Evolutionary conservation across 108 stramenopile genomes (phyloP).

Genomic region (Pseudonitzschia pungens): DNA sequence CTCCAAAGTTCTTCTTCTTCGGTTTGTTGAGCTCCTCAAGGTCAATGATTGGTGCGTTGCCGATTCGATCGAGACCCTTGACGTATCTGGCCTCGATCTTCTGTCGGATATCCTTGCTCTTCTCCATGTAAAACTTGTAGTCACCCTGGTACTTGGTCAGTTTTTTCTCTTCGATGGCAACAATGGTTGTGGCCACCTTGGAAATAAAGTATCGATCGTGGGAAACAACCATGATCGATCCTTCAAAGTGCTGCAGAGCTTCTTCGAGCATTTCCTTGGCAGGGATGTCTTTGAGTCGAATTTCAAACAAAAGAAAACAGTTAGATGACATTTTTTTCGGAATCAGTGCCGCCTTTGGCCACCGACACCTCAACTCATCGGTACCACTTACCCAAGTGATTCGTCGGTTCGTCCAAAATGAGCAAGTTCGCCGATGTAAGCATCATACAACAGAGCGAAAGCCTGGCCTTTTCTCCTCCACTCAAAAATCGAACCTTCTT

Average conservation of each 20-base stretch:
- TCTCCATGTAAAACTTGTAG: constrained; percentile 95
- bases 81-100: constrained; percentile 90
- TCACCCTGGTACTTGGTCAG: constrained; percentile 89
- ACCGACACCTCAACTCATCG: background rate
- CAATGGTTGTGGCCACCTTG: constrained; percentile 92
- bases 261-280: constrained; percentile 98
- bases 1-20: constrained; percentile 94
- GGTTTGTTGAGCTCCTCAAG: constrained; percentile 52
- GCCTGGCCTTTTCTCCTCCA: constrained; percentile 95
- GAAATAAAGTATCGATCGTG: constrained; percentile 98
- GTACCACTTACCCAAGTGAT: constrained; percentile 45
- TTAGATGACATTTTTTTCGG: background rate
- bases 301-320: background rate
- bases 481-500: constrained; percentile 87
- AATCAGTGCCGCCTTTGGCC: too few relatives aligned
- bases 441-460: constrained; percentile 95
- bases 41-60: constrained; percentile 69
- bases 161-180: constrained; percentile 89
- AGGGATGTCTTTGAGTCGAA: constrained; percentile 82
- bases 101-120: constrained; percentile 71
- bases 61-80: constrained; percentile 69
- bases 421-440: constrained; percentile 88
- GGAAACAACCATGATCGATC: constrained; percentile 90
- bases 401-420: constrained; percentile 91
- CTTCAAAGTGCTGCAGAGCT: constrained; percentile 92